Conservation (phyloP, 192 early-diverging fungal species). For the Gigaspora rosea region DNA sequence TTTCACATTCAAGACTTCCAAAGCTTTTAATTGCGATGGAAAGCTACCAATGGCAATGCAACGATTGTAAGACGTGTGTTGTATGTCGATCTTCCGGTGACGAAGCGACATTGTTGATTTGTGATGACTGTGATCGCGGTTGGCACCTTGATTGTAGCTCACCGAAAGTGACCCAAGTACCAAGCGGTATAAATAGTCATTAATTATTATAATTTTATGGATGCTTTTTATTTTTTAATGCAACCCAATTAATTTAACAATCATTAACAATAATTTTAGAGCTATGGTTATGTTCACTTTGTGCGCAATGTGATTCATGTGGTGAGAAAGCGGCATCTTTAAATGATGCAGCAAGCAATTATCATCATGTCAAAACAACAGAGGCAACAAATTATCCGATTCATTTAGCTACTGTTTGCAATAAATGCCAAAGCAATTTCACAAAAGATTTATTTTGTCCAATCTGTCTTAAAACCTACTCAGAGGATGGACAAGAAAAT, state of each 20-base stretch:
- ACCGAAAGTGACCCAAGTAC: slow-evolving; percentile 54
- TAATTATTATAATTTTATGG: too few species aligned
- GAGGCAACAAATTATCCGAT: slow-evolving; percentile 44
- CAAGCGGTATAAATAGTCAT: slow-evolving; percentile 42
- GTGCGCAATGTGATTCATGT: slow-evolving; percentile 57
- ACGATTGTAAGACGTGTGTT: slow-evolving; percentile 61
- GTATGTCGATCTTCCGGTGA: slow-evolving; percentile 56
- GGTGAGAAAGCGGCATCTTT: slow-evolving; percentile 37
- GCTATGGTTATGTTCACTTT: slow-evolving; percentile 57
- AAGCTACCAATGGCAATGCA: slow-evolving; percentile 62
- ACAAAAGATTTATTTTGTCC: slow-evolving; percentile 59
- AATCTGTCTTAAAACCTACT: slow-evolving; percentile 57
- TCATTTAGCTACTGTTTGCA: slow-evolving; percentile 60
- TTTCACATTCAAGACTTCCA: slow-evolving; percentile 41
- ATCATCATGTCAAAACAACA: slow-evolving; percentile 45
- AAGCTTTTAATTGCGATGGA: slow-evolving; percentile 49
- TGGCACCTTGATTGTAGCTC: slow-evolving; percentile 62
- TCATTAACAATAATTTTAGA: slow-evolving; percentile 31
- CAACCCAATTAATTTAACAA: too few species aligned
- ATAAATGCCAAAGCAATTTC: slow-evolving; percentile 53
- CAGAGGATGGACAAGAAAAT: slow-evolving; percentile 41
- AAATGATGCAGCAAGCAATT: slow-evolving; percentile 39
- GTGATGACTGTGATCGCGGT: slow-evolving; percentile 64
- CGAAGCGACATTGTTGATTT: slow-evolving; percentile 60
- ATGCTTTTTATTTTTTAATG: too few species aligned